Evolutionary conservation across 2,329 filamentous ascomycete species (phyloP), one percentile per base, ranked within the genome.

Genomic region (Pyrenophora tritici-repentis): DNA sequence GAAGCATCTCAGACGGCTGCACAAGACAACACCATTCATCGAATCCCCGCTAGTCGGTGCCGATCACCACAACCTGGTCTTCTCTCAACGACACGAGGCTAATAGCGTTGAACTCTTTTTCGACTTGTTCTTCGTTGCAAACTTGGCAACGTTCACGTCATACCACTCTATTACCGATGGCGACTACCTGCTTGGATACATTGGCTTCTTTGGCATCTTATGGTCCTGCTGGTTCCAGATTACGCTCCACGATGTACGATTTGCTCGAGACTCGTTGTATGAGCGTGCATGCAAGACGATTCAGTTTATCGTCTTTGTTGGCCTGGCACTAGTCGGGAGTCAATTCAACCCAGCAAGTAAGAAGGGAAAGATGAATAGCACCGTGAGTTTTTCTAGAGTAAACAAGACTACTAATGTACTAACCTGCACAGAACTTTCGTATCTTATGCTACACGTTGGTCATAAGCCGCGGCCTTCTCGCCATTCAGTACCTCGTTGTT

Each of bases 171-270:
- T 74, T 42, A 72, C 68, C n/a, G 70, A 73, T 42, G 12, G 36
- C 16, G 47, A 59, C 32, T 69, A 72, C 34, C 50, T 75, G 1
- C 51, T 68, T 16, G 70, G 68, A 22, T 75, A 75, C 51, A 62
- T 74, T 41, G 71, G 72, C 10, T 73, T 75, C 58, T 74, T 74
- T 39, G 70, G 66, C 20, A 70, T 75, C 32, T 48, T 75, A 8
- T 75, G 72, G 72, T 66, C 65, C 5, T 65, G 55, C 8, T 75
- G 72, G 72, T 74, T 73, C 50, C 70, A 75, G 47, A 66, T 73
- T 41, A 73, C 70, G 10, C 64, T 75, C 4, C 69, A 74, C 51
- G 72, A 75, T 67, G 71, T 74, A n/a, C 68, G 71, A 1, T 74
- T 74, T 53, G 70, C 72, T 2, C 62, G 71, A 42, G 72, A 74